Percentiles rank a stretch among this genome's conserved stretches.
phyloP scores from a whole-genome alignment of 257 asterid species.

The Misopates orontium region DNA sequence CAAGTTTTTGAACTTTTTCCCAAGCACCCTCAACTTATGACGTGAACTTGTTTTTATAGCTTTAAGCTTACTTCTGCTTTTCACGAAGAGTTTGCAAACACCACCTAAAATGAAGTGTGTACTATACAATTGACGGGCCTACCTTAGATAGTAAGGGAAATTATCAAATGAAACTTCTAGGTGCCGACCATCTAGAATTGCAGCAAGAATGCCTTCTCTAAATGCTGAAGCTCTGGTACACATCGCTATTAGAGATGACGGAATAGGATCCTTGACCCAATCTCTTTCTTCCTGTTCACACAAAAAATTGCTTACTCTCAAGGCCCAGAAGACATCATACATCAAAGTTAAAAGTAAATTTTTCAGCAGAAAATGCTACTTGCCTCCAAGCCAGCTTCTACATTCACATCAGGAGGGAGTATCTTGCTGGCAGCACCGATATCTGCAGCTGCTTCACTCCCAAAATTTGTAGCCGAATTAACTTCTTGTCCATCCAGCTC shows the following conservation, averaged over 20 bases:
- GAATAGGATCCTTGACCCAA: constrained; percentile 55
- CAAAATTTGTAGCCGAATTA: constrained; percentile 56
- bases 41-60: too few species aligned
- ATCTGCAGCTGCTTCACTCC: constrained; percentile 54
- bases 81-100: too few species aligned
- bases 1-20: too few species aligned
- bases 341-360: constrained; percentile 23
- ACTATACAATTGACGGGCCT: constrained; percentile 20
- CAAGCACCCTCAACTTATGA: too few species aligned
- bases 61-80: too few species aligned
- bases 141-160: constrained; percentile 91
- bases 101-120: too few species aligned
- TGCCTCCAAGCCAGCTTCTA: constrained; percentile 61
- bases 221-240: constrained; percentile 53
- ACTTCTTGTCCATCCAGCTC: constrained; percentile 76
- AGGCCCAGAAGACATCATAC: constrained; percentile 21
- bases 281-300: constrained; percentile 64
- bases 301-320: constrained; percentile 23
- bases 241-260: constrained; percentile 55
- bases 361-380: constrained; percentile 41
- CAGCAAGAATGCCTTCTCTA: constrained; percentile 59
- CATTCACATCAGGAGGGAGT: constrained; percentile 51
- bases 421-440: constrained; percentile 51
- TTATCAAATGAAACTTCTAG: constrained; percentile 76
- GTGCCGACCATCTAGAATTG: constrained; percentile 57